Conservation (phyloP, 2,329 filamentous ascomycete genomes). For the Lasiodiplodia hormozganensis region DNA sequence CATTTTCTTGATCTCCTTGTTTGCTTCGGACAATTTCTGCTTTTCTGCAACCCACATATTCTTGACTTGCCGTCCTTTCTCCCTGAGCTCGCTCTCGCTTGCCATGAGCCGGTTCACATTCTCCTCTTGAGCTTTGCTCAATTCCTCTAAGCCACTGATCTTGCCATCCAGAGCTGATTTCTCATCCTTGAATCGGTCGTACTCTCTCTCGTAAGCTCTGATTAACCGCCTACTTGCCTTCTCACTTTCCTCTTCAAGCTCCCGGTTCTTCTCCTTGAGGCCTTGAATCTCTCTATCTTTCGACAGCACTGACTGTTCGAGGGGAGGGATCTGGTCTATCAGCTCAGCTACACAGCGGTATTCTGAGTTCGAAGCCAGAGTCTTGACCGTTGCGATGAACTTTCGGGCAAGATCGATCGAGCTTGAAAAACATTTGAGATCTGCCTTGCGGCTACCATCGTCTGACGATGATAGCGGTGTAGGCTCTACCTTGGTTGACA, state of each 20-base stretch:
- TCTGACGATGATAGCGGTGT: background rate
- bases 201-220: slow-evolving; percentile 6
- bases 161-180: background rate
- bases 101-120: background rate
- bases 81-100: slow-evolving; percentile 2
- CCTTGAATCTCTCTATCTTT: background rate
- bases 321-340: background rate
- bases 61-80: slow-evolving; percentile 15
- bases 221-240: background rate
- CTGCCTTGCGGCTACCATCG: background rate
- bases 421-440: background rate
- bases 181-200: slow-evolving; percentile 3
- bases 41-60: background rate
- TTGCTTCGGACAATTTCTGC: background rate
- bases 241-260: background rate
- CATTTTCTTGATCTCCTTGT: background rate
- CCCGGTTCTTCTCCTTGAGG: background rate
- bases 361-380: background rate
- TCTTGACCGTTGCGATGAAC: background rate
- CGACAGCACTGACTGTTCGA: background rate
- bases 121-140: background rate
- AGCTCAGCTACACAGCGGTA: background rate
- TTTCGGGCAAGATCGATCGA: background rate
- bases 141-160: background rate
- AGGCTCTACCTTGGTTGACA: background rate